A percentile compares a stretch with the other conserved stretches of the same genome.
Conservation (phyloP, 108 stramenopile genomes). For the Fistulifera solaris region DNA sequence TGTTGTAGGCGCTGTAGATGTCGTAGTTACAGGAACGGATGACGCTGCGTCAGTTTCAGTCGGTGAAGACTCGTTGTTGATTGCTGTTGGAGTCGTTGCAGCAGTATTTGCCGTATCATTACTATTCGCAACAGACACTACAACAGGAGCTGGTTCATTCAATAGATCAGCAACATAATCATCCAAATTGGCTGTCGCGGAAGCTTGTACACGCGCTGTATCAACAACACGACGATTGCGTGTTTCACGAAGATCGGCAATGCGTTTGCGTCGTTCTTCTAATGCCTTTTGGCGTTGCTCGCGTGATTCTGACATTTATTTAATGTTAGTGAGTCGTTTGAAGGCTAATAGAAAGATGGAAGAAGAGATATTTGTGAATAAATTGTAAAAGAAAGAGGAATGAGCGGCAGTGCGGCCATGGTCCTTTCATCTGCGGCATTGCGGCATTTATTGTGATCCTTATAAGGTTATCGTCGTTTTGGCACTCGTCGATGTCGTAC, state of each 20-base stretch:
- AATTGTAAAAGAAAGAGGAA: too few relatives aligned
- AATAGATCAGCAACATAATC: constrained; percentile 75
- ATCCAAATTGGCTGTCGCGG: constrained; percentile 42
- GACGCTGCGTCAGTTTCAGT: background rate
- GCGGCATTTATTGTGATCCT: too few relatives aligned
- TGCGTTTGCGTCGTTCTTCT: constrained; percentile 62
- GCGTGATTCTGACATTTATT: background rate
- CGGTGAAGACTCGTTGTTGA: constrained; percentile 2
- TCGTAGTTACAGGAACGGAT: background rate
- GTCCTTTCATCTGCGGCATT: too few relatives aligned
- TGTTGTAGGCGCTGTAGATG: constrained; percentile 8
- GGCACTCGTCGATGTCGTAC: too few relatives aligned
- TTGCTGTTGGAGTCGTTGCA: background rate
- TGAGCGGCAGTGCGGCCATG: too few relatives aligned
- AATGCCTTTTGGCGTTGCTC: constrained; percentile 40
- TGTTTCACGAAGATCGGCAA: constrained; percentile 71
- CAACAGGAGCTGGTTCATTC: constrained; percentile 20
- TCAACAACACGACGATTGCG: constrained; percentile 29
- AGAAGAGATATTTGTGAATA: too few relatives aligned
- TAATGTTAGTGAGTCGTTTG: too few relatives aligned
- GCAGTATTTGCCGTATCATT: too few relatives aligned
- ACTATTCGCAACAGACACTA: too few relatives aligned
- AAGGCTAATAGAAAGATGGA: too few relatives aligned
- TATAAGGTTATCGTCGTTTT: too few relatives aligned
- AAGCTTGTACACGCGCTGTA: constrained; percentile 5